phyloP scores from a whole-genome alignment of 2,329 filamentous ascomycete genomes.

The Zasmidium citrigriseum region DNA sequence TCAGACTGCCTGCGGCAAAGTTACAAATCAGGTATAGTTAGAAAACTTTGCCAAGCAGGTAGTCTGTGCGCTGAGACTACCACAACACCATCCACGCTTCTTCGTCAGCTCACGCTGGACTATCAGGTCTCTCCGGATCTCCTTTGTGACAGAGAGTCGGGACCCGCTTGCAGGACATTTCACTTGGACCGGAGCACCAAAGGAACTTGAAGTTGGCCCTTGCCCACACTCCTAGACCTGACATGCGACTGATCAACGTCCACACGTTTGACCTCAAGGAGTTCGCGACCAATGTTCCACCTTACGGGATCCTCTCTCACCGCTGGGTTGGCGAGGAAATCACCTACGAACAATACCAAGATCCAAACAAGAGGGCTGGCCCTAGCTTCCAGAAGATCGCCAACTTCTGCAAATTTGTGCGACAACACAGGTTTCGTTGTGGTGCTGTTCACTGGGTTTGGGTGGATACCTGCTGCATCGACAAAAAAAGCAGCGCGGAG shows the following conservation, averaged over 20 bases:
- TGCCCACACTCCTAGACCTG: too few species aligned
- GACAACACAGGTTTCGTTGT: background rate
- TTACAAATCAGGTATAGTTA: too few species aligned
- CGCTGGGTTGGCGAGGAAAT: constrained; percentile 12
- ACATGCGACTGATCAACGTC: constrained; percentile 1
- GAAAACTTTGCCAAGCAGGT: too few species aligned
- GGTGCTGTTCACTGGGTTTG: constrained; percentile 8
- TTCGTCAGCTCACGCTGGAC: too few species aligned
- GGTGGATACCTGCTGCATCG: constrained; percentile 24
- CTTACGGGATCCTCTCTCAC: constrained; percentile 13
- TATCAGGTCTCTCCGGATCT: too few species aligned
- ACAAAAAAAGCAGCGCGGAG: constrained; percentile 18
- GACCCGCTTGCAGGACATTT: too few species aligned
- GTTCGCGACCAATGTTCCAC: background rate
- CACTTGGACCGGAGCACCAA: too few species aligned
- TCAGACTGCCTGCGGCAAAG: too few species aligned
- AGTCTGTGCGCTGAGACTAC: too few species aligned
- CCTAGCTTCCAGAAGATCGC: constrained; percentile 3
- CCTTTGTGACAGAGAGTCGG: too few species aligned
- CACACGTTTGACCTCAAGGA: background rate
- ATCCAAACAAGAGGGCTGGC: background rate
- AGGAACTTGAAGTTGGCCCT: too few species aligned
- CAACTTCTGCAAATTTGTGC: background rate
- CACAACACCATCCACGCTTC: too few species aligned
- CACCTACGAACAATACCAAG: constrained; percentile 3